Conservation (phyloP, 2,329 filamentous ascomycete species). For the Talaromyces sp. region DNA sequence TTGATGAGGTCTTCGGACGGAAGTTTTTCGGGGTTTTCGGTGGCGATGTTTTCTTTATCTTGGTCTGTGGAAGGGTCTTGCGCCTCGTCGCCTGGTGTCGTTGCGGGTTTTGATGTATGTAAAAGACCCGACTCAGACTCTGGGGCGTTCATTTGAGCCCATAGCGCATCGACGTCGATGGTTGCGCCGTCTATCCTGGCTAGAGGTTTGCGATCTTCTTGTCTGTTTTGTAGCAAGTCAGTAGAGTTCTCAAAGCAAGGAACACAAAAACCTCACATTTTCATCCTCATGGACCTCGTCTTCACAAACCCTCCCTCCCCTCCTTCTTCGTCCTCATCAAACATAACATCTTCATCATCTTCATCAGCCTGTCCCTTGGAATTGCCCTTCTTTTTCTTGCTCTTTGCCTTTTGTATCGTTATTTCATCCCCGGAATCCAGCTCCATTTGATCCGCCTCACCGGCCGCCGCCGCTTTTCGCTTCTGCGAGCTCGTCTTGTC, state of each 20-base stretch:
- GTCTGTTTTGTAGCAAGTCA: slow-evolving; percentile 21
- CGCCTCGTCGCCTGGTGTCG: slow-evolving; percentile 9
- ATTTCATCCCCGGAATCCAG: slow-evolving; percentile 54
- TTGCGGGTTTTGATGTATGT: slow-evolving; percentile 13
- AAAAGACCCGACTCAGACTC: slow-evolving; percentile 14
- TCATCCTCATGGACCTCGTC: slow-evolving; percentile 49
- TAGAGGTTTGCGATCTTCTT: slow-evolving; percentile 44
- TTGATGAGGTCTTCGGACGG: slow-evolving; percentile 45
- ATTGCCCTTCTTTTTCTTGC: slow-evolving; percentile 32
- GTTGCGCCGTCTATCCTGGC: slow-evolving; percentile 48
- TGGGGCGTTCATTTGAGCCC: slow-evolving; percentile 47
- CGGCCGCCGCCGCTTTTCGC: not conserved
- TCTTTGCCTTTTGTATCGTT: slow-evolving; percentile 47
- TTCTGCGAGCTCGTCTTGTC: slow-evolving; percentile 24
- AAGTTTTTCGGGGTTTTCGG: slow-evolving; percentile 10
- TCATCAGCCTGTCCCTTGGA: slow-evolving; percentile 23
- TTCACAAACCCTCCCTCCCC: slow-evolving; percentile 49
- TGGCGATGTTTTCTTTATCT: slow-evolving; percentile 14
- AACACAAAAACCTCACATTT: slow-evolving; percentile 30
- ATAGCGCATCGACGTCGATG: slow-evolving; percentile 51
- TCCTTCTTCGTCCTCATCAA: slow-evolving; percentile 38
- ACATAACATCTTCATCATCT: slow-evolving; percentile 32
- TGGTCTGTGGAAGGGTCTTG: slow-evolving; percentile 5
- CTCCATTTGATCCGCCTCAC: slow-evolving; percentile 27
- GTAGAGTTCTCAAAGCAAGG: not conserved